phyloP scores from a whole-genome alignment of 768 basidiomycete species.

The Clitopilus hobsonii region DNA sequence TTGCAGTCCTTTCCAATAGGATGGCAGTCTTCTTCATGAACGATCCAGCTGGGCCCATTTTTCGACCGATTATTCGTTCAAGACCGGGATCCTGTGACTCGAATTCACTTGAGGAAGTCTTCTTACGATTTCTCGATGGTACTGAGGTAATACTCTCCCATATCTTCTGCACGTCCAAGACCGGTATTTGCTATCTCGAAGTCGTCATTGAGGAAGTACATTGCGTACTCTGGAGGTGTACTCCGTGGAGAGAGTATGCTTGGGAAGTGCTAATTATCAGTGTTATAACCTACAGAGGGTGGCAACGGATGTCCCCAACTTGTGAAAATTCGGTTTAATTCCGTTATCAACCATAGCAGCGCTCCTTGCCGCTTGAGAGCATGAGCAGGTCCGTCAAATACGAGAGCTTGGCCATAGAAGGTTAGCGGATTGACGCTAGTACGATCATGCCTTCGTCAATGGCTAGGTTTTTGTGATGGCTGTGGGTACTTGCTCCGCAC shows the following conservation, averaged over 20 bases:
- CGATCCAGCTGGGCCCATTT: too few species aligned
- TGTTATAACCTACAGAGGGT: conserved; percentile 20
- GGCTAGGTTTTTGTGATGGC: conserved; percentile 41
- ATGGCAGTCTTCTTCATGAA: conserved; percentile 12
- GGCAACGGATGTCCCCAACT: conserved; percentile 33
- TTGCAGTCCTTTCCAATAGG: conserved; percentile 39
- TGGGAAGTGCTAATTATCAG: conserved; percentile 6
- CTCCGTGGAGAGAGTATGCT: conserved; percentile 12
- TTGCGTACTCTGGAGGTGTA: conserved; percentile 57
- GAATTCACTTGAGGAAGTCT: too few species aligned
- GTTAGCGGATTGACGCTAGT: conserved; percentile 69
- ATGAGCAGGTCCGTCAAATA: conserved; percentile 59
- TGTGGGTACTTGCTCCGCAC: conserved; percentile 36
- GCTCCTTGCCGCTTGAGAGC: conserved; percentile 46
- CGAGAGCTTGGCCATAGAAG: conserved; percentile 52
- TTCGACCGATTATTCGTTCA: too few species aligned
- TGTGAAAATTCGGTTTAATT: conserved; percentile 33
- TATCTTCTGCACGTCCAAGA: conserved; percentile 10
- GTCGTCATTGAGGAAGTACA: conserved; percentile 52
- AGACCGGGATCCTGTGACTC: too few species aligned
- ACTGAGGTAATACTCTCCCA: conserved; percentile 29
- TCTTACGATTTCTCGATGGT: too few species aligned
- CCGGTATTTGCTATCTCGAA: conserved; percentile 21
- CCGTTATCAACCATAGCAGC: conserved; percentile 38
- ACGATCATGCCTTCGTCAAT: conserved; percentile 47